Base-by-base conservation (phyloP, 2,329 filamentous ascomycete genomes). In the Ophiostoma sp. region DNA sequence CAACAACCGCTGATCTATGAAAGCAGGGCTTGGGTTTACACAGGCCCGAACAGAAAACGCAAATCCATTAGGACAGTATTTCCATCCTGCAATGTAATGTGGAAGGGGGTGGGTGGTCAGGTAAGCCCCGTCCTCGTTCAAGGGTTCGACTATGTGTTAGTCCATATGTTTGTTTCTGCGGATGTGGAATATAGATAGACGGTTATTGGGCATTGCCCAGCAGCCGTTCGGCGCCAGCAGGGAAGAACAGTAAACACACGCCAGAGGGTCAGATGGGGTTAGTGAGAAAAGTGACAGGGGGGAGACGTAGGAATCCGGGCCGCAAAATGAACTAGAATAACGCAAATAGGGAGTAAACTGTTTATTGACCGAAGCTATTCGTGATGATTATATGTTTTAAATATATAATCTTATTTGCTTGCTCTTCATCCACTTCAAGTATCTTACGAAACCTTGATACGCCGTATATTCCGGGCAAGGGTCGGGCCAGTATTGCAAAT, bases 101-200 rank as follows among this genome's bases (percentile, higher is more conserved):
- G 41, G 47, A 42, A 40, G 27, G 45, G 45, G 11, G 27, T 18
- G 64, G 64, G 16, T 42, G 47, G n/a, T 41, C 64, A 18, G 36
- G 64, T 27, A 66, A 55, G 64, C 64, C 44, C 64, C 27, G 45
- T 65, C 63, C 9, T 18, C 41, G 9, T 41, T 42, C 41, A 6
- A 64, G 62, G 62, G 58, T 62, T 55, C 12, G 49, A 55, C n/a
- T 55, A 38, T 41, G 58, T 62, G 36, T 62, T 62, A 41, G 36
- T 40, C 58, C 41, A 40, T 36, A 40, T 62, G 11, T 64, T 44
- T 47, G 47, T 47, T 36, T 62, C 58, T 49, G 45, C 16, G 8
- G n/a, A 44, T 18, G 49, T 55, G 49, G 49, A 55, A 55, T 55
- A 55, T 18, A 55, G 49, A 55, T 55, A 36, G 27, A 60, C 55